Evolutionary conservation across 2,329 filamentous ascomycete species (phyloP), one percentile per base, ranked within the genome.

Genomic region (Triangularia verruculosa): DNA sequence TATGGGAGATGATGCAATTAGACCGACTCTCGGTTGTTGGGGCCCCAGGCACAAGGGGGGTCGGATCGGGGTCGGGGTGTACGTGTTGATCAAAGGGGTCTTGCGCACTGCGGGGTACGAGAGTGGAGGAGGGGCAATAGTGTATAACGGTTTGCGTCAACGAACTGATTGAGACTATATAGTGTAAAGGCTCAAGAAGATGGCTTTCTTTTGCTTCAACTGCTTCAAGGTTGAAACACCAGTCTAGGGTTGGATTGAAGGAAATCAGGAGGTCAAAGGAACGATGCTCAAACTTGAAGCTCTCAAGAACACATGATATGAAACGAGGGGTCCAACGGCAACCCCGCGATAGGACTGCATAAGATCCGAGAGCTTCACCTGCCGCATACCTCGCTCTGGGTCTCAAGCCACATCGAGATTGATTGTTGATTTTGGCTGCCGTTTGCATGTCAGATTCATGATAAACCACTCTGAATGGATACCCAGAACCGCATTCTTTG

Each of bases 41-140:
- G 56, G 54, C 32, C 32, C 32, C 28, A 57, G 54, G 54, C 54
- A 57, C 54, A 57, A 57, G 28, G 54, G 54, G 54, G 25, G n/a
- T 22, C 20, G 13, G 34, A n/a, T 39, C 34, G 4, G 32, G 34
- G 12, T 15, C 12, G 13, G 39, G 39, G 39, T 47, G n/a, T n/a
- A n/a, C n/a, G 39, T 47, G 39, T 47, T 47, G 39, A 47, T 47
- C 39, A 8, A 47, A 47, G 39, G 39, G 39, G 17, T 47, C 39
- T 17, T 47, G 39, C 17, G 39, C 39, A 20, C 17, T 47, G 39
- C 39, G 39, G 39, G 39, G 39, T 47, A 47, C n/a, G 8, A n/a
- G 20, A 47, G 39, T 47, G 39, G 39, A 47, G 39, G 39, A 47
- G 39, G 39, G 39, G 39, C 20, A 47, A 47, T n/a, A n/a, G n/a